Evolutionary conservation across 192 early-diverging fungal species (phyloP), one percentile per base, ranked within the genome.

Genomic region (Mortierella claussenii): DNA sequence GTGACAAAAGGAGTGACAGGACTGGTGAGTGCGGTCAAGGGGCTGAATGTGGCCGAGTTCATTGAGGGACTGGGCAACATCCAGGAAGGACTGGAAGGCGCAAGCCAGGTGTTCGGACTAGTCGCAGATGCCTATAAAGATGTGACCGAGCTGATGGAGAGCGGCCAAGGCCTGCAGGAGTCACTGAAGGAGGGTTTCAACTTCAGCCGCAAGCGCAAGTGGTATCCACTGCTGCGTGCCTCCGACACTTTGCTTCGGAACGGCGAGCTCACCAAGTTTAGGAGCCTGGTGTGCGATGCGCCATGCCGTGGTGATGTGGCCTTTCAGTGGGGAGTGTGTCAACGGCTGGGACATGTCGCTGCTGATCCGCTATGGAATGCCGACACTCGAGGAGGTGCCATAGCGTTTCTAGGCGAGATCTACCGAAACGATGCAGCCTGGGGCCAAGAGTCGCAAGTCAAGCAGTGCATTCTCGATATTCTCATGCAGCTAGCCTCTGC

Each of bases 241-340:
- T 40, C 20, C 13, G 27, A 59, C 27, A 30, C 57, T n/a, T 6
- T 30, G 10, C 15, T 18, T 28, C 23, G 23, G 24, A 28, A 15
- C 26, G 42, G 57, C 5, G 26, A 44, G 18, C 4, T 59, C n/a
- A n/a, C 5, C 18, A 31, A 54, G 15, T 33, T 54, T 20, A 24
- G 33, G 6, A 18, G 30, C 11, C 4, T 54, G 17, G 32, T 54
- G 15, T 36, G 18, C 30, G 52, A 54, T 21, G 30, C 24, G 9
- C 50, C 50, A 2, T 51, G 50, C 6, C 50, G 27, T 24, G 24
- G 18, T 24, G 53, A 61, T 3, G 33, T 33, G 0, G 3, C 13
- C 8, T 61, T 50, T 21, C 33, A 49, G 31, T 61, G 59, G 59
- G 59, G 59, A 9, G 24, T 61, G 1, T 49, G 46, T 23, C 45